Base-by-base conservation (phyloP, 306 rosid genomes). In the Casuarina cunninghamiana region DNA sequence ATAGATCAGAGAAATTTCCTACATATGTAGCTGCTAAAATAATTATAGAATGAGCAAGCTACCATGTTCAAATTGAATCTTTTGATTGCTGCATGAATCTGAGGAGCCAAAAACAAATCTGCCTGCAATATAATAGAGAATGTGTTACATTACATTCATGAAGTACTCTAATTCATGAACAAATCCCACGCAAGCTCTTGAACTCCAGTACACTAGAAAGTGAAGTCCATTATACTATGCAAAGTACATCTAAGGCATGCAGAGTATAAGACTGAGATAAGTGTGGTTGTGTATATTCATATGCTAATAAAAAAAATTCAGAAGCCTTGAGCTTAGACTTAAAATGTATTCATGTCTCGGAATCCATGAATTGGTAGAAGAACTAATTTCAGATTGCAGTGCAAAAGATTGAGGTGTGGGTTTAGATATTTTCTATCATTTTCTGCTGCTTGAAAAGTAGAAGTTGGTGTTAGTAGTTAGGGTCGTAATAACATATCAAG, bases 71-170 rank as follows among this genome's bases (percentile, higher is more conserved):
- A 61, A 55, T 84, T 84, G 91, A 83, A 89, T 81, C 69, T 72
- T 9, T 26, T 82, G 69, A 60, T 39, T 32, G 88, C 87, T 63
- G 75, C 12, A 80, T 82, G 1, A 16, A 94, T 4, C 87, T 94
- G 98, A 51, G 98, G 93, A 1, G 97, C 98, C 79, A 94, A 66
- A 84, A 94, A 94, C 77, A 94, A 2, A 79, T 92, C 98, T 5
- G 98, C 97, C 98, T 94, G 95, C 79, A 90, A 86, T n/a, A 26
- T 26, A 74, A 79, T 74, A 75, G 85, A 57, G 60, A 77, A 51
- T 2, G 17, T 61, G 71, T 85, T 76, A 70, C 50, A 69, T 8
- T 82, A 61, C 5, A 1, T 61, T 32, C 5, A 12, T 11, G 32
- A 65, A 65, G 6, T 6, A 39, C 46, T 32, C 1, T 41, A 39